Evolutionary conservation across 495 filamentous ascomycete species (phyloP), one percentile per base, ranked within the genome.

Genomic region (Stereocaulon alpinum): DNA sequence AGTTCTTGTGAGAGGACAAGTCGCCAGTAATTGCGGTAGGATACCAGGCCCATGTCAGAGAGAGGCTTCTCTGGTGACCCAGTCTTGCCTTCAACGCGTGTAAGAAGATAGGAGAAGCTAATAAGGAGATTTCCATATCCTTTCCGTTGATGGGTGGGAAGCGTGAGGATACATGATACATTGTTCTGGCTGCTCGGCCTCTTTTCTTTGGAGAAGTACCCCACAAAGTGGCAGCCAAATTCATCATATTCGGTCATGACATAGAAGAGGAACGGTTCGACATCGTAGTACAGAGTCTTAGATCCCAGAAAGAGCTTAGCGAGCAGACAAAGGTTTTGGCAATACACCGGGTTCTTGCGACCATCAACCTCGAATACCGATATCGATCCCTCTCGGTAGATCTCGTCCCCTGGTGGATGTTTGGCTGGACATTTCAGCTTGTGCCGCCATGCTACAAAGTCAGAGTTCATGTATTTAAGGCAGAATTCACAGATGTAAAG

Each of bases 401-500:
- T 96, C 68, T 98, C 94, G 64, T 98, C 92, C 22, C 93, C 93
- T 1, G 93, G 93, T 4, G 93, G 94, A 64, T 97, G 89, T 68
- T 96, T 96, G 10, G 89, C 90, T 6, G 90, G 87, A 65, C 93
- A 98, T 76, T 98, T 98, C 66, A 94, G 86, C 75, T 96, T 96
- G 69, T 98, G 93, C 42, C 93, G 80, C 91, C 90, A 96, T 20
- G 92, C 91, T 22, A 97, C 92, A 63, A 92, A 96, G 67, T 96
- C 91, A 12, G 92, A 96, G 69, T 91, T 95, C 91, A 98, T 96
- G 74, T 98, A 98, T 70, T 97, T 97, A 49, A 98, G 77, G 69
- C 93, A 98, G 71, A 96, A 98, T 69, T 98, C 94, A 76, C 93
- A 98, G 63, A 98, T 96, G 72, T 95, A 96, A 17, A 98, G 83